Evolutionary conservation across 805 yeast species (phyloP).

Genomic region (Huiozyma sinensis): DNA sequence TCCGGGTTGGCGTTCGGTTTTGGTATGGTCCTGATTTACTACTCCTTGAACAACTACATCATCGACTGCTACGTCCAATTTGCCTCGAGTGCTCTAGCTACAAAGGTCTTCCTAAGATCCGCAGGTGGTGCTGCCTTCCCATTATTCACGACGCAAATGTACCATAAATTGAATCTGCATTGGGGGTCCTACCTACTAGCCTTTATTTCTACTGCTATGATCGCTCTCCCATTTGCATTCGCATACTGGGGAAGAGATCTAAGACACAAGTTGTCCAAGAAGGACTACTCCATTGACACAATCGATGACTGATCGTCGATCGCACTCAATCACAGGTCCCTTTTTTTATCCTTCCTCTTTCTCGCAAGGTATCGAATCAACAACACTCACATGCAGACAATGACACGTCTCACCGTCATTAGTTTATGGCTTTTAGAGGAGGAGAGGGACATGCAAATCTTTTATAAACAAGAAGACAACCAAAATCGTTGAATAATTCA

Average conservation of each 20-base stretch:
- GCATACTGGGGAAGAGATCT: conserved; percentile 54
- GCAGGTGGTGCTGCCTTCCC: conserved; percentile 87
- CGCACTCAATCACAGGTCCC: not conserved
- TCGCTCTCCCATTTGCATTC: conserved; percentile 59
- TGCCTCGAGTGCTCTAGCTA: conserved; percentile 74
- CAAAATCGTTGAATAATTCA: no score
- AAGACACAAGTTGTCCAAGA: conserved; percentile 57
- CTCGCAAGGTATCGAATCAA: no score
- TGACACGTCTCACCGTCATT: no score
- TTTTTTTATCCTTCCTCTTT: no score
- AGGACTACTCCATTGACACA: conserved; percentile 41
- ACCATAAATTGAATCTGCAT: conserved; percentile 56
- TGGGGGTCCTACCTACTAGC: conserved; percentile 80
- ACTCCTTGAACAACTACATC: conserved; percentile 71
- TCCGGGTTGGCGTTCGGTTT: conserved; percentile 75
- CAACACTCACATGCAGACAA: no score
- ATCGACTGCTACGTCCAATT: conserved; percentile 80
- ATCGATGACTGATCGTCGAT: conserved; percentile 11
- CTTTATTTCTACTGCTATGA: conserved; percentile 68
- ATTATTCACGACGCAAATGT: conserved; percentile 72
- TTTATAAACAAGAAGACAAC: no score
- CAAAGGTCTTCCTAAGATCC: conserved; percentile 68
- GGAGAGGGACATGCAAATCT: no score
- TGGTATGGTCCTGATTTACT: conserved; percentile 67
- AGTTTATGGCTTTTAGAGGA: no score